Conservation (phyloP, 768 basidiomycete genomes). For the Boletus vinaceobasis region DNA sequence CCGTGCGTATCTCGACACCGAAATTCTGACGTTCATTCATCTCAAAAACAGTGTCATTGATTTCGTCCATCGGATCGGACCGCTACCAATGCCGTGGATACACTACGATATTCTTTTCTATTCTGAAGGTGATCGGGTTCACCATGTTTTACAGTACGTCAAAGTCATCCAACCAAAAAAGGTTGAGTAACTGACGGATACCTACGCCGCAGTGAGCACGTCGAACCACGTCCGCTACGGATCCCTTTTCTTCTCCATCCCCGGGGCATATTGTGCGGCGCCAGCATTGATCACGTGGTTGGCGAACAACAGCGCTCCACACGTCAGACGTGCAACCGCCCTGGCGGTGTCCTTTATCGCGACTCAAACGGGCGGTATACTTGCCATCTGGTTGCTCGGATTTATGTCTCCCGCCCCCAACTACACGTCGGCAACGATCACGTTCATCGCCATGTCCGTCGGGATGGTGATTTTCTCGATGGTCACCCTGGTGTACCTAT, state of each 20-base stretch:
- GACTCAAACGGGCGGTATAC: constrained; percentile 58
- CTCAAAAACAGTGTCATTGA: constrained; percentile 31
- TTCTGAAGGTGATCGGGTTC: constrained; percentile 50
- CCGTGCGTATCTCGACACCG: constrained; percentile 30
- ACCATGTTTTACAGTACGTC: constrained; percentile 49
- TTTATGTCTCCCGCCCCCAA: constrained; percentile 44
- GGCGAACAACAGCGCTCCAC: constrained; percentile 44
- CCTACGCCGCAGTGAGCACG: constrained; percentile 8
- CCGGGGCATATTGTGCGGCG: constrained; percentile 49
- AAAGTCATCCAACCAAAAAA: background rate
- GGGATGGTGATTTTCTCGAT: constrained; percentile 37
- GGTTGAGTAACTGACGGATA: background rate
- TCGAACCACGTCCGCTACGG: constrained; percentile 48
- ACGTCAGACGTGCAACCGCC: constrained; percentile 50
- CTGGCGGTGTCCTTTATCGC: constrained; percentile 54
- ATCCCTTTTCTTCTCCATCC: constrained; percentile 54
- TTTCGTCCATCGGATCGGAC: constrained; percentile 52
- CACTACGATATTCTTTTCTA: constrained; percentile 41
- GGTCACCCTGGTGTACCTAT: constrained; percentile 41
- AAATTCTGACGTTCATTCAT: background rate
- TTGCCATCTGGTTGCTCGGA: constrained; percentile 62
- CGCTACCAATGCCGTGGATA: constrained; percentile 49
- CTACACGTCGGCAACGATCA: constrained; percentile 47
- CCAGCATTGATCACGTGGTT: constrained; percentile 59
- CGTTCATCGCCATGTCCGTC: constrained; percentile 36